Evolutionary conservation across 805 yeast species (phyloP), one percentile per base, ranked within the genome.

Genomic region (Suhomyces xylopsoci): DNA sequence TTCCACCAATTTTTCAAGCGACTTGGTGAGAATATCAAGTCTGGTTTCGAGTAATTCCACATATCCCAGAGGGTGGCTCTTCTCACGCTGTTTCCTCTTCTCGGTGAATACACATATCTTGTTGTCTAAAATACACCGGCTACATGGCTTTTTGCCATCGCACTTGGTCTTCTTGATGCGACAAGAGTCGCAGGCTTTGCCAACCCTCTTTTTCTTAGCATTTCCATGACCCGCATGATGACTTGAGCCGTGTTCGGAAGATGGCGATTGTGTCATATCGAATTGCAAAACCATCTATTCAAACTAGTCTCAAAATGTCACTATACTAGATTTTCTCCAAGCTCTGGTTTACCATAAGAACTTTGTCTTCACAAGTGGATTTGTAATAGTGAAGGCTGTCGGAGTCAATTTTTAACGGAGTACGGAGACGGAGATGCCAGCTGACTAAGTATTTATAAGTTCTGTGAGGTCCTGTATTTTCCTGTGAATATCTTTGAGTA

Each of bases 171-270:
- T 83, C 61, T 82, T 83, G 51, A 82, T 72, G 43, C 88, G 70
- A 62, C 88, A 83, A 49, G 80, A 77, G 61, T 83, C 87, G 57
- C 88, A 83, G 5, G 87, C 87, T 58, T 82, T 82, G 10, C 85
- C 84, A 3, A 83, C 87, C 54, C 88, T 64, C 62, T 78, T 81
- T 66, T 82, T 82, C 58, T 67, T 71, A 51, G 55, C 49, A 47
- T 53, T 51, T 25, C 47, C 48, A 24, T 44, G 50, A 10, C 38
- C 25, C 17, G 40, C 24, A 25, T 47, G 47, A 15, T 25, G 47
- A 17, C 34, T n/a, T 36, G 20, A 15, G 1, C 46, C 22, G n/a
- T 44, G 36, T 8, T 44, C 49, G 12, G 49, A 47, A 15, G 22
- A 32, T 14, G 49, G 44, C 8, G 48, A 43, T n/a, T 44, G 44